A percentile compares a stretch with the other conserved stretches of the same genome.
Evolutionary conservation across 805 yeast species (phyloP).

Genomic region (Teunomyces panamensis): DNA sequence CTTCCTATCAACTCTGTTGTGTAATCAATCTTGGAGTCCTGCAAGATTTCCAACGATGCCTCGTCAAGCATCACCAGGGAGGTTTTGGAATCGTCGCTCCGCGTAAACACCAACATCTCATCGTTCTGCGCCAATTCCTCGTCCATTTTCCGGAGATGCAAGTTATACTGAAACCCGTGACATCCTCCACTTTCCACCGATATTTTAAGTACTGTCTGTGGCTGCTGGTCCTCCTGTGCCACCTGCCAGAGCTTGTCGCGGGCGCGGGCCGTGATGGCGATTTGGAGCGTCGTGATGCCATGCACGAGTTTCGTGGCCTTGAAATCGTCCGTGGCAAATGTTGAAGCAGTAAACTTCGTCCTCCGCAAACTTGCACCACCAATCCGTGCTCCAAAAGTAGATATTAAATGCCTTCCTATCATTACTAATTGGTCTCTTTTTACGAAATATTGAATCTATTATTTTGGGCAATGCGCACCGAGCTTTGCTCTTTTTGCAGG

Average conservation of each 20-base stretch:
- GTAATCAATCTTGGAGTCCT: slow-evolving; percentile 84
- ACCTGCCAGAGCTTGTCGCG: slow-evolving; percentile 51
- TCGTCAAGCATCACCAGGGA: slow-evolving; percentile 79
- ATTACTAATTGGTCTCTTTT: not conserved
- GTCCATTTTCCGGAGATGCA: slow-evolving; percentile 52
- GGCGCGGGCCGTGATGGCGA: slow-evolving; percentile 50
- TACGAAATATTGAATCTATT: no score
- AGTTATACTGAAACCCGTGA: slow-evolving; percentile 91
- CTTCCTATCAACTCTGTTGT: slow-evolving; percentile 93
- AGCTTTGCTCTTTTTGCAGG: no score
- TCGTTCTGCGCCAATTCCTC: slow-evolving; percentile 34
- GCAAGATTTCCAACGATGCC: slow-evolving; percentile 71
- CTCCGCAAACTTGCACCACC: not conserved
- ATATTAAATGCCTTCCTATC: not conserved
- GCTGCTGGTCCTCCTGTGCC: slow-evolving; percentile 51
- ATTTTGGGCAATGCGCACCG: no score
- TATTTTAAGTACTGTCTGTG: slow-evolving; percentile 64
- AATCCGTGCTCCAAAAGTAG: no score
- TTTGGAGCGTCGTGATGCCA: slow-evolving; percentile 34
- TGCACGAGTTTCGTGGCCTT: slow-evolving; percentile 29
- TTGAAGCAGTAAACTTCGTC: slow-evolving; percentile 4
- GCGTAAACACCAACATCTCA: slow-evolving; percentile 54
- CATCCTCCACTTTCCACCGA: slow-evolving; percentile 95
- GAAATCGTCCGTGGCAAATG: slow-evolving; percentile 23
- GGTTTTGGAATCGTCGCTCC: slow-evolving; percentile 42